Evolutionary conservation across 495 filamentous ascomycete genomes (phyloP), one percentile per base, ranked within the genome.

Genomic region (Aspergillus cristatus): DNA sequence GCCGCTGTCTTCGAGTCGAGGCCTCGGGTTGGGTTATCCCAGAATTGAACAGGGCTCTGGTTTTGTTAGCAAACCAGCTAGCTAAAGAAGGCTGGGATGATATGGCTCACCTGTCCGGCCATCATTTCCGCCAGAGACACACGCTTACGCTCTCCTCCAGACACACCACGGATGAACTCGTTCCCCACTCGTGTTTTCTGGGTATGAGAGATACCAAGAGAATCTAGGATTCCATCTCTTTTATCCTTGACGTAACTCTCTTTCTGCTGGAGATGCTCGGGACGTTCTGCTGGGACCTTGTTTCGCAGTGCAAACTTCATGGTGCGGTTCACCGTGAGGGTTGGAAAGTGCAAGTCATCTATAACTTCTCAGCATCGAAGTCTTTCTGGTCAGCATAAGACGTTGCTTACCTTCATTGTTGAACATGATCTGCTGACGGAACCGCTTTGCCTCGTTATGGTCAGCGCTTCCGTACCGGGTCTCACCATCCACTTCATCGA

Each of bases 91-190:
- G 1, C 68, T 14, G 63, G 63, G 32, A 67, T 72, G 29, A 58
- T 7, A 24, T 8, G 4, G 70, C 70, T 7, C 34, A 59, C 58
- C 52, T 78, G 74, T 6, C 75, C 70, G 11, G 86, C 66, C 33
- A 78, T 70, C 8, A 70, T 64, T 49, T 91, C 86, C 1, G 84
- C 80, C 53, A 91, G 82, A 43, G 79, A 85, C 22, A 89, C 82
- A 47, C 86, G 76, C 60, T 90, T 91, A 10, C 86, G 63, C 55
- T 94, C 86, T 37, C 86, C 86, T 38, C 86, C 86, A 38, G 76
- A 83, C 0, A 93, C 80, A 39, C 86, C 86, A 32, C 84, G 75
- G 34, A 88, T 71, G 42, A 82, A 86, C 45, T 87, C 84, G 53
- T 90, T 87, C 22, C 86, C 86, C 26, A 93, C 83, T 24, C 73